Evolutionary conservation across 2,329 filamentous ascomycete species (phyloP).

Genomic region (Phymatotrichopsis omnivora): DNA sequence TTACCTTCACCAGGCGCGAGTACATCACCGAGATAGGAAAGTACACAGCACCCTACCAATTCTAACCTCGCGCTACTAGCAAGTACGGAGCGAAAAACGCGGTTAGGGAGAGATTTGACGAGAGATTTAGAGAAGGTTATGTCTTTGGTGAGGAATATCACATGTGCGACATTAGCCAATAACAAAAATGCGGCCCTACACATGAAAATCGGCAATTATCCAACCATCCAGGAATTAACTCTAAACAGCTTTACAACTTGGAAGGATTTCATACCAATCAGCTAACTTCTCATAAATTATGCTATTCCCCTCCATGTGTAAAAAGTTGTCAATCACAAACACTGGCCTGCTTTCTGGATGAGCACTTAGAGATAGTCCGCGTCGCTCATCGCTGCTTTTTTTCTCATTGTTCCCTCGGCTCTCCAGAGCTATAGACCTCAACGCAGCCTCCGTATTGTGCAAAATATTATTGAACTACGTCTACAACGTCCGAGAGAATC

Average conservation of each 20-base stretch:
- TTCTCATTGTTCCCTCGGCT: conserved; percentile 42
- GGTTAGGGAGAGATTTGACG: conserved; percentile 76
- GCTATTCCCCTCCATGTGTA: conserved; percentile 41
- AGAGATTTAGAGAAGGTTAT: conserved; percentile 80
- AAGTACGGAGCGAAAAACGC: conserved; percentile 77
- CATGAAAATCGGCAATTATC: too few relatives aligned
- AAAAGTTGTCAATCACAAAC: conserved; percentile 47
- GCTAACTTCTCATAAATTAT: conserved; percentile 68
- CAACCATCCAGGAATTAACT: too few relatives aligned
- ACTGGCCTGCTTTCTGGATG: conserved; percentile 45
- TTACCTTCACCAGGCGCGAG: too few relatives aligned
- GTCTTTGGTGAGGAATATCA: conserved; percentile 88
- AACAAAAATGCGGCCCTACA: conserved; percentile 64
- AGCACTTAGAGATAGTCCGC: too few relatives aligned
- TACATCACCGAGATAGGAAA: conserved; percentile 57
- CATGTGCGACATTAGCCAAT: conserved; percentile 80
- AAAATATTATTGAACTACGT: conserved; percentile 47
- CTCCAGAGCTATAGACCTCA: conserved; percentile 44
- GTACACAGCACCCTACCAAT: conserved; percentile 81
- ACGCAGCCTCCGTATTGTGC: conserved; percentile 44
- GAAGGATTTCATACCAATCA: conserved; percentile 48
- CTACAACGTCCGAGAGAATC: conserved; percentile 47
- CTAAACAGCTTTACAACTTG: too few relatives aligned
- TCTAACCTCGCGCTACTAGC: conserved; percentile 77
- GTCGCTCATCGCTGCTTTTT: conserved; percentile 46